Evolutionary conservation across 2,329 filamentous ascomycete genomes (phyloP), one percentile per base, ranked within the genome.

Genomic region (Neopestalotiopsis sp.): DNA sequence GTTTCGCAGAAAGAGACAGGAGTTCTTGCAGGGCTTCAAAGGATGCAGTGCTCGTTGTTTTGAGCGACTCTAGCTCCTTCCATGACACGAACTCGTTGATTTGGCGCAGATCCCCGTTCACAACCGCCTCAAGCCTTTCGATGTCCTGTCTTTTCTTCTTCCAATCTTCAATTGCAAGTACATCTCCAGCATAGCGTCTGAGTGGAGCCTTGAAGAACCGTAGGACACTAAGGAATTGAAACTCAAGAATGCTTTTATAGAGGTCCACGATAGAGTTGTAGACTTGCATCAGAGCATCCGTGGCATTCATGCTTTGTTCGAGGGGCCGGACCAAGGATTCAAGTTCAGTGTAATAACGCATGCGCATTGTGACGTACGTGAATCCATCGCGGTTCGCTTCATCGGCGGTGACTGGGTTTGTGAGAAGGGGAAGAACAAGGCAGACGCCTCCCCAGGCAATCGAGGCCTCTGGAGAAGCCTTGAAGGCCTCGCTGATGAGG

Each of bases 391-490:
- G 40, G 64, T 79, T 80, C 12, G 77, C 79, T 57, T 74, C 74
- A 0, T 76, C 71, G 7, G 73, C 78, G 1, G 71, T 70, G 9
- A 20, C 67, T 5, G 76, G 76, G 62, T 78, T 79, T 9, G 73
- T 79, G 59, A 82, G 74, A 5, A 82, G 72, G 0, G 79, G 79
- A 2, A 82, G 75, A 53, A 81, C 62, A 17, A 81, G 65, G 70
- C 74, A 79, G 71, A 82, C 77, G 71, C 81, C 82, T 4, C 75
- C 76, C 77, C 76, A 78, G 2, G 68, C 75, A 6, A 79, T 67
- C 7, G 78, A 79, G 28, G 76, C 79, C 61, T 77, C 72, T 1
- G 78, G 77, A 1, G 75, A 77, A 12, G 61, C 74, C 66, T 76
- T 76, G 62, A 77, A 72, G n/a, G 75, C 78, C 5, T 75, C 68